Conservation (phyloP, 78 protist species). For the Isochrysis galbana region DNA sequence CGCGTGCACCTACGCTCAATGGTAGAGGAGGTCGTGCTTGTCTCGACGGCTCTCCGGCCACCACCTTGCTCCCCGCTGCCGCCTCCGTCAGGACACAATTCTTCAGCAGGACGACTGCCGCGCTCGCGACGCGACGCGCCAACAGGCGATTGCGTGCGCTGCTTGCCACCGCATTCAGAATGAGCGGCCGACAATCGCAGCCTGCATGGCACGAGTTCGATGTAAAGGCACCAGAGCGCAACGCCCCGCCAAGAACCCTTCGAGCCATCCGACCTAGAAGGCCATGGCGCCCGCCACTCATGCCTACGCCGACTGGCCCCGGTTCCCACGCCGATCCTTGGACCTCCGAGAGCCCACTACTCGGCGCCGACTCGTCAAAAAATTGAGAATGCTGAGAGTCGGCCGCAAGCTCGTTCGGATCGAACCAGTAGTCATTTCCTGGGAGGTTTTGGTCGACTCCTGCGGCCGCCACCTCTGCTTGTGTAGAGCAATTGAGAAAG, state of each 20-base stretch:
- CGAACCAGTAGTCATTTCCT: neutral
- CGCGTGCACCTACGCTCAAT: neutral
- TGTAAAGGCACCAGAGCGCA: neutral
- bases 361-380: neutral
- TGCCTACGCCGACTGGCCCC: too few relatives aligned
- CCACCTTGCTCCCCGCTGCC: too few relatives aligned
- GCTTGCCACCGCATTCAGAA: neutral
- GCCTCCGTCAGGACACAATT: too few relatives aligned
- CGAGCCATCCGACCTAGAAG: constrained; percentile 27
- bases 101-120: neutral
- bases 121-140: neutral
- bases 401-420: neutral
- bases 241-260: constrained; percentile 22
- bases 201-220: neutral
- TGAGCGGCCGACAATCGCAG: neutral
- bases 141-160: neutral
- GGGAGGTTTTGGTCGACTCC: constrained; percentile 48
- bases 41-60: too few relatives aligned
- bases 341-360: too few relatives aligned
- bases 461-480: neutral
- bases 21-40: neutral
- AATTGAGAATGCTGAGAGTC: too few relatives aligned
- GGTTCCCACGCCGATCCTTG: too few relatives aligned
- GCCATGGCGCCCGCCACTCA: neutral
- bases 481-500: too few relatives aligned